Evolutionary conservation across 1,139 yeast genomes (phyloP), one percentile per base, ranked within the genome.

Genomic region (Lodderomyces theae): DNA sequence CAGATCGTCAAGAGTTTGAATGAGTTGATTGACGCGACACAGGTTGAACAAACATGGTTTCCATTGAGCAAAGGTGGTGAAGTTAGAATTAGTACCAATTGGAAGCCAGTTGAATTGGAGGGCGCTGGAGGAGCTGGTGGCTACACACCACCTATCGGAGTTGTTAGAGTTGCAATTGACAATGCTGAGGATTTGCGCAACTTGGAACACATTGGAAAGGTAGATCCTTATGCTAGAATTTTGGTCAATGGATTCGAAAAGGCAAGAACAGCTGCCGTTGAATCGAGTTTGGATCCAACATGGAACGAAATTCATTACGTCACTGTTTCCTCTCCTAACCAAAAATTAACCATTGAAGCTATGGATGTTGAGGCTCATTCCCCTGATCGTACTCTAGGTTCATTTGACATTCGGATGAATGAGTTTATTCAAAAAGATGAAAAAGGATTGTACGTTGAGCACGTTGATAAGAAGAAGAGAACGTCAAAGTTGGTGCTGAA

Each of bases 101-200:
- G 96, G 96, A 88, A 85, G 60, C 94, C 97, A 3, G 95, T 90
- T 34, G 81, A 77, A 28, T 66, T 90, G 54, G 77, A 74, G 46
- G 72, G 77, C 34, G 78, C 82, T 11, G 68, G 80, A 40, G 89
- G 88, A 50, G 67, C 86, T 18, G 80, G 85, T 52, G 90, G 89
- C 37, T 90, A 88, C 65, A 79, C 88, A 22, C 90, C 90, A 46
- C 98, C 98, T 40, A 83, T 90, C 58, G 98, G 98, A 57, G 94
- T 85, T 30, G 73, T 90, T 11, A 80, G 97, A 57, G 72, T 92
- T 41, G 77, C 80, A 51, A 62, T 92, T 47, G 78, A 78, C 51
- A 76, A 74, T 47, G 97, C 94, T 34, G 77, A 74, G 44, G 83
- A 80, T 46, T 74, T 92, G 55, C 78, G 86, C 47, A 92, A 92